These are phyloP conservation scores for Calonectria pteridis DNA, from an alignment of 2,329 filamentous ascomycete species.

Conservation along the genomic window DNA sequence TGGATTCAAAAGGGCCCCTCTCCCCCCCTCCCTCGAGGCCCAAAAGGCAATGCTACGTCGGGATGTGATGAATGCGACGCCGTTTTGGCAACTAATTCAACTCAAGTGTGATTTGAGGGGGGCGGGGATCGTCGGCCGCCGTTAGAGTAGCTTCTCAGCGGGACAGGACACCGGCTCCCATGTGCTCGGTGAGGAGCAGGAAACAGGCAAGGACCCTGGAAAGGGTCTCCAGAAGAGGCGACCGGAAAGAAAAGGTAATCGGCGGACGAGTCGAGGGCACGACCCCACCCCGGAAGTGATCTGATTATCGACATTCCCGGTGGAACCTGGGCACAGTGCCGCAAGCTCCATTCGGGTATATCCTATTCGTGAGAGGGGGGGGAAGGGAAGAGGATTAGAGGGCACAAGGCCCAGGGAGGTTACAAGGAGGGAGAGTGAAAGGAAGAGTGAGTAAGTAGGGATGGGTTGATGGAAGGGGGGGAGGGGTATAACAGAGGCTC, in stretches of 20 bases:
- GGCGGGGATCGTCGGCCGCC: constrained; percentile 21
- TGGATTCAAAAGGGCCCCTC: neutral
- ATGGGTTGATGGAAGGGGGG: neutral
- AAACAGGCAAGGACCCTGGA: constrained; percentile 4
- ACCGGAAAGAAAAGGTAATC: constrained; percentile 6
- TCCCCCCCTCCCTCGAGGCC: too few relatives aligned
- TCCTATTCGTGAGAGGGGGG: neutral
- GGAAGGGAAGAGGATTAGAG: neutral
- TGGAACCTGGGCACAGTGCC: constrained; percentile 9
- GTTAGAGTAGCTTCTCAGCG: constrained; percentile 25
- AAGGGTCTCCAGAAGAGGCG: neutral
- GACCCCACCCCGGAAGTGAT: constrained; percentile 20
- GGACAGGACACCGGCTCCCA: constrained; percentile 9
- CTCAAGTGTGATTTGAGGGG: neutral
- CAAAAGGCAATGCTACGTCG: constrained; percentile 5
- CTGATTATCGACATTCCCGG: constrained; percentile 29
- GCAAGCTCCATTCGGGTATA: constrained; percentile 18
- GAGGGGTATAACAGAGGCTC: neutral
- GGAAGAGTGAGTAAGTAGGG: too few relatives aligned
- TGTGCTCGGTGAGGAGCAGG: constrained; percentile 14
- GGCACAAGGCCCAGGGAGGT: neutral
- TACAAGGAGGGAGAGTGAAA: neutral
- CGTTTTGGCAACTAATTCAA: neutral
- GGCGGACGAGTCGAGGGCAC: constrained; percentile 4
- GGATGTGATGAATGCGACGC: constrained; percentile 7